A percentile compares a stretch with the other conserved stretches of the same genome.
These are phyloP conservation scores for Penicillium sp. DNA, from an alignment of 2,329 filamentous ascomycete species.

Conservation along the genomic window DNA sequence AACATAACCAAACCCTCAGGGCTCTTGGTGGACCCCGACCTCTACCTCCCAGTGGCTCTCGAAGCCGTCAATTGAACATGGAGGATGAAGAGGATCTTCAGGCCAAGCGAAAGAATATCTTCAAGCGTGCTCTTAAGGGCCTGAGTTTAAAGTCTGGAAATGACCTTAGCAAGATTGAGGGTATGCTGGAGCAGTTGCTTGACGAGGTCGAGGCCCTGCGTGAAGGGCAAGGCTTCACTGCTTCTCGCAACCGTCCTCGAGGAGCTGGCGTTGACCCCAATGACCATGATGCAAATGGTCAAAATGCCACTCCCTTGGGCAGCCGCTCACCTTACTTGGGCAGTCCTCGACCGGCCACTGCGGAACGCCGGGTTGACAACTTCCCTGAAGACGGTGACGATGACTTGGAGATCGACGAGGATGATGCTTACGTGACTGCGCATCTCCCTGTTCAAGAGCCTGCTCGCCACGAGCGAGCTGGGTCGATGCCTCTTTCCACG, in stretches of 20 bases:
- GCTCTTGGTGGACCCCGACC: constrained; percentile 85
- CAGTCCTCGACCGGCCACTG: constrained; percentile 54
- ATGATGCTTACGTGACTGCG: constrained; percentile 56
- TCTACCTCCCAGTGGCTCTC: constrained; percentile 68
- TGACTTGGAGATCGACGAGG: constrained; percentile 57
- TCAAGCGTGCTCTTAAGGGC: constrained; percentile 89
- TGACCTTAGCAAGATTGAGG: constrained; percentile 85
- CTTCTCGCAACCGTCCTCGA: constrained; percentile 30
- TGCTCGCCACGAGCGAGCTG: constrained; percentile 44
- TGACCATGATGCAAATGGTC: constrained; percentile 83
- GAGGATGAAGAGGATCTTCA: constrained; percentile 62
- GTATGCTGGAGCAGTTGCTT: constrained; percentile 88
- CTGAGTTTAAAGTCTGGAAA: constrained; percentile 84
- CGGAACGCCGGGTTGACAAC: constrained; percentile 84
- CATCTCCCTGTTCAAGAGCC: constrained; percentile 63
- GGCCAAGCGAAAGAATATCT: constrained; percentile 88
- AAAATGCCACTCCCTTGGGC: constrained; percentile 73
- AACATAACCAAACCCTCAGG: constrained; percentile 83
- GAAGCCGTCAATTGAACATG: constrained; percentile 56
- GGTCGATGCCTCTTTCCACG: constrained; percentile 50
- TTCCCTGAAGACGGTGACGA: constrained; percentile 84
- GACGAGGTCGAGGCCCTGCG: constrained; percentile 88
- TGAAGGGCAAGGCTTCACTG: constrained; percentile 53
- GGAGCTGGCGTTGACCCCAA: constrained; percentile 66
- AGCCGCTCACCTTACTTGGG: constrained; percentile 75